Conservation (phyloP, 257 asterid species). For the Nicotiana otophora region DNA sequence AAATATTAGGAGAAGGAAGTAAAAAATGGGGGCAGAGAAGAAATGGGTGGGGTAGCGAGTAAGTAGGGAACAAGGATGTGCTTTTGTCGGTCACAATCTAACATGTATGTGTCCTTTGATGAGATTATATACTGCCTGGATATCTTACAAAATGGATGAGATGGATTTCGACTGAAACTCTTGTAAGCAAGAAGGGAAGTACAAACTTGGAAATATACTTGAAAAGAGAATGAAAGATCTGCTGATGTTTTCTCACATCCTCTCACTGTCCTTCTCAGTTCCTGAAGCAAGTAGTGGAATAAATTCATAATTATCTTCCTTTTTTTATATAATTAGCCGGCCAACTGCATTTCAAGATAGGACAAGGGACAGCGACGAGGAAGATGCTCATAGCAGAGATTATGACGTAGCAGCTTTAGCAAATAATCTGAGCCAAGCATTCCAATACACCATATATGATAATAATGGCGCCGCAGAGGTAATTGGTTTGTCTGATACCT, state of each 20-base stretch:
- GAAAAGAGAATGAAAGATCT: not conserved
- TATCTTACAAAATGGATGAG: not conserved
- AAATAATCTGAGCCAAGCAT: conserved; percentile 84
- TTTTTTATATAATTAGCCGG: conserved; percentile 43
- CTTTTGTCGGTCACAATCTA: not conserved
- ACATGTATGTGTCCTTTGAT: not conserved
- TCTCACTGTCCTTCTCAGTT: not conserved
- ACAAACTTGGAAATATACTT: not conserved
- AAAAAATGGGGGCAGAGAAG: not conserved
- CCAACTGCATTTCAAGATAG: conserved; percentile 86
- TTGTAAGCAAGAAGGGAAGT: not conserved
- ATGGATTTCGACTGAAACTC: not conserved
- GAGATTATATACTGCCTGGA: not conserved
- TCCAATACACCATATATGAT: conserved; percentile 73
- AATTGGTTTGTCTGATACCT: conserved; percentile 1
- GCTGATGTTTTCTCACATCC: not conserved
- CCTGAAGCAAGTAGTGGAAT: not conserved
- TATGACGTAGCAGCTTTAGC: conserved; percentile 90
- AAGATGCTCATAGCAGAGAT: conserved; percentile 79
- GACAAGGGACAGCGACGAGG: conserved; percentile 88
- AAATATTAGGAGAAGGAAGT: not conserved
- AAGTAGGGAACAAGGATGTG: not conserved
- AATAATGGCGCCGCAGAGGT: conserved; percentile 75
- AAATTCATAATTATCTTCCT: not conserved
- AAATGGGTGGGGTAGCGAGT: not conserved